phyloP scores from a whole-genome alignment of 176 grass and related monocot genomes.

The Melocanna baccifera region DNA sequence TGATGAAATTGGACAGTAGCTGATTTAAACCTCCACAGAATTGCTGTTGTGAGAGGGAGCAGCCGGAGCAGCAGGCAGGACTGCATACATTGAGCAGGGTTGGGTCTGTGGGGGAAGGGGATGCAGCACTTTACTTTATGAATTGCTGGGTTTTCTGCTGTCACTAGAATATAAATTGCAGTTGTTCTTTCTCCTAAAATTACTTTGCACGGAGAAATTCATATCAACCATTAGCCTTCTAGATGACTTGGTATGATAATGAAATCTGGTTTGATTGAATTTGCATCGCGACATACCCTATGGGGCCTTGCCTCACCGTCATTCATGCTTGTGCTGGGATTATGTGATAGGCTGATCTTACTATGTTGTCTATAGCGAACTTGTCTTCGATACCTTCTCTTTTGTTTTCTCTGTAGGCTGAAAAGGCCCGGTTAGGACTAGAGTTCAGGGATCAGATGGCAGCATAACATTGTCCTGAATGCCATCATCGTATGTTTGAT shows the following conservation, averaged over 20 bases:
- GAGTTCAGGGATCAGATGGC: conserved; percentile 43
- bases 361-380: background rate
- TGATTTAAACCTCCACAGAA: background rate
- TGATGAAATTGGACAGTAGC: background rate
- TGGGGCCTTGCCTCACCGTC: background rate
- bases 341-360: background rate
- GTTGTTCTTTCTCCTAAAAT: background rate
- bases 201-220: background rate
- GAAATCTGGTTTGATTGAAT: background rate
- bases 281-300: background rate
- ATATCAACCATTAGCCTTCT: background rate
- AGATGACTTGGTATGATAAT: background rate
- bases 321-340: background rate
- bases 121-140: background rate
- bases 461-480: conserved; percentile 19
- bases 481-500: background rate
- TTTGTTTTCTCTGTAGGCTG: conserved; percentile 35
- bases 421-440: conserved; percentile 36
- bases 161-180: background rate
- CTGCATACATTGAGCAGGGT: background rate
- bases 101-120: background rate
- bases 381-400: background rate
- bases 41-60: background rate
- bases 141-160: background rate
- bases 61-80: background rate